A percentile compares a stretch with the other conserved stretches of the same genome.
Evolutionary conservation across 2,329 filamentous ascomycete genomes (phyloP).

Genomic region (Endoconidiophora laricicola): DNA sequence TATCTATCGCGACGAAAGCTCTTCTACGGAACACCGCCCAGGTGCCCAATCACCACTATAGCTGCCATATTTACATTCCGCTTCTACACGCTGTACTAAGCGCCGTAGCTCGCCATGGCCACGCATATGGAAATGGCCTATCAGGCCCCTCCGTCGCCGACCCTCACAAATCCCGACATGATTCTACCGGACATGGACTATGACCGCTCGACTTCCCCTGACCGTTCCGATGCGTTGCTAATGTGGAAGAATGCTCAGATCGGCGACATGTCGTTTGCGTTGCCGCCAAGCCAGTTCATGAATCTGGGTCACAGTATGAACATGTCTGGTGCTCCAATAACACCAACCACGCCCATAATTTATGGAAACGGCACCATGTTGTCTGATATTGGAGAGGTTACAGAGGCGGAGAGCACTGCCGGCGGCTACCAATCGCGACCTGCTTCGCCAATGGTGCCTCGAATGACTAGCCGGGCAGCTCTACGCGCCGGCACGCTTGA

Average conservation of each 20-base stretch:
- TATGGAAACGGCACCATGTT: conserved; percentile 55
- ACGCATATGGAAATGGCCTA: conserved; percentile 21
- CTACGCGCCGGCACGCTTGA: conserved; percentile 2
- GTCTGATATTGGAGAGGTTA: conserved; percentile 45
- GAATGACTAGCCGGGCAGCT: conserved; percentile 17
- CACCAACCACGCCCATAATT: conserved; percentile 46
- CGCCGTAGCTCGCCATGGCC: conserved; percentile 14
- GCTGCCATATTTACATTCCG: neutral
- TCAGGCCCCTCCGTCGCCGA: conserved; percentile 54
- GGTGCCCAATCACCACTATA: too few relatives aligned
- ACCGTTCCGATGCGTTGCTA: conserved; percentile 33
- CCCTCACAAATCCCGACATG: conserved; percentile 86
- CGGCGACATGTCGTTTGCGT: conserved; percentile 19
- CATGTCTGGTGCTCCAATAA: conserved; percentile 28
- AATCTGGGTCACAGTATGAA: conserved; percentile 16
- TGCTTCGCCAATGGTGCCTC: conserved; percentile 21
- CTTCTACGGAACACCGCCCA: too few relatives aligned
- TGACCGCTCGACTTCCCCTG: conserved; percentile 33
- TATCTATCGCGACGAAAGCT: too few relatives aligned
- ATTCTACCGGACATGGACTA: conserved; percentile 64
- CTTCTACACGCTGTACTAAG: conserved; percentile 9
- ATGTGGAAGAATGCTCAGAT: conserved; percentile 34
- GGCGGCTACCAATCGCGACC: conserved; percentile 25
- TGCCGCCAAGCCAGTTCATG: conserved; percentile 17
- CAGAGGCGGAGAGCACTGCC: conserved; percentile 34